A percentile compares a stretch with the other conserved stretches of the same genome.
These are phyloP conservation scores for Corymbia calophylla DNA, from an alignment of 441 rosid species.

Conservation along the genomic window DNA sequence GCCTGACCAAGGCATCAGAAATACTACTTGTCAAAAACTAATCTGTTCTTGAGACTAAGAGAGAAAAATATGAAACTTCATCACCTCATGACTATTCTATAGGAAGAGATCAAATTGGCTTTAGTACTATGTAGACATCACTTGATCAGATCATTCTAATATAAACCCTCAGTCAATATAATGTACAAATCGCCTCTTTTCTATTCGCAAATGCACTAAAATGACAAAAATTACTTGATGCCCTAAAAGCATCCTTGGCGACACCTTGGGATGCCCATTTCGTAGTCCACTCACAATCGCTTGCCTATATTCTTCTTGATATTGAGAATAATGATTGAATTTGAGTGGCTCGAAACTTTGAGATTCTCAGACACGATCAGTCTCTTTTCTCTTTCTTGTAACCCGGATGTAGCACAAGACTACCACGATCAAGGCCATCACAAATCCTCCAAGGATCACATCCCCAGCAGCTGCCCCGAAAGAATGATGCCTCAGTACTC, in stretches of 20 bases:
- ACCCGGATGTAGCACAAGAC: constrained; percentile 25
- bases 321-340: neutral
- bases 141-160: neutral
- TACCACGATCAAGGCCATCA: constrained; percentile 10
- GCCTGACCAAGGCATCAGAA: neutral
- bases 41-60: neutral
- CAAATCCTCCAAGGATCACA: constrained; percentile 27
- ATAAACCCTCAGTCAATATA: neutral
- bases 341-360: neutral
- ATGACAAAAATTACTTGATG: neutral
- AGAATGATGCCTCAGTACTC: constrained; percentile 12
- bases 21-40: neutral
- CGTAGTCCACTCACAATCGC: neutral
- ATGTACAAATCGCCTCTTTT: neutral
- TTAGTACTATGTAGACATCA: neutral
- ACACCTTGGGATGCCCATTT: neutral
- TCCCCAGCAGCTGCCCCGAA: constrained; percentile 11
- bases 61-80: neutral
- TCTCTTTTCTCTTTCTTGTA: constrained; percentile 10
- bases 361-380: neutral
- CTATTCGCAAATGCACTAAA: neutral
- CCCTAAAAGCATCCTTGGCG: neutral
- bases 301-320: neutral
- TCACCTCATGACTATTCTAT: neutral
- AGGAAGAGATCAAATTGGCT: neutral